phyloP scores from a whole-genome alignment of 2,329 filamentous ascomycete species.

The Camillea tinctor region DNA sequence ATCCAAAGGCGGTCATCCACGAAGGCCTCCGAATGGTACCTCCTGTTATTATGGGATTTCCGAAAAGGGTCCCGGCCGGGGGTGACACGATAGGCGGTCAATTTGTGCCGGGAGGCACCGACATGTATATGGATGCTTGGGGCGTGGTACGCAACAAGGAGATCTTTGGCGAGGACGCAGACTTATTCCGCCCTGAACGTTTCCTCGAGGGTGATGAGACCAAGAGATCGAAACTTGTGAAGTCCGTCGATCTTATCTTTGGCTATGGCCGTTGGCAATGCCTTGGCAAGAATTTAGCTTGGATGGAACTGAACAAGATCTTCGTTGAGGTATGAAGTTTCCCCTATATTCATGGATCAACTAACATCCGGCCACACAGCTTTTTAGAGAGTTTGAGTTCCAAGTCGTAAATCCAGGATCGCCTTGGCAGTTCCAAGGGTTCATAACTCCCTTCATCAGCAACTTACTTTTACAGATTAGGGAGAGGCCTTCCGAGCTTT shows the following conservation, averaged over 20 bases:
- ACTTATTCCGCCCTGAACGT: slow-evolving; percentile 25
- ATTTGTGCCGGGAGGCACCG: slow-evolving; percentile 25
- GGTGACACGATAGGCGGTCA: slow-evolving; percentile 23
- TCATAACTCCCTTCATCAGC: slow-evolving; percentile 23
- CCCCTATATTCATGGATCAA: not conserved
- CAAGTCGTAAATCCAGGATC: slow-evolving; percentile 22
- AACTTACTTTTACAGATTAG: slow-evolving; percentile 22
- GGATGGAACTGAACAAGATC: slow-evolving; percentile 26
- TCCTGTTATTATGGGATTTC: slow-evolving; percentile 20
- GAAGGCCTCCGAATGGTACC: slow-evolving; percentile 27
- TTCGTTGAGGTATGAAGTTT: slow-evolving; percentile 13
- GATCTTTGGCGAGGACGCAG: slow-evolving; percentile 25
- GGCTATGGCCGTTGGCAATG: slow-evolving; percentile 26
- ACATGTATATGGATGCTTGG: slow-evolving; percentile 22
- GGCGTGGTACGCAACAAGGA: slow-evolving; percentile 23
- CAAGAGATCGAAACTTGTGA: slow-evolving; percentile 11
- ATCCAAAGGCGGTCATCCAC: slow-evolving; percentile 23
- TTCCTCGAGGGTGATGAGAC: slow-evolving; percentile 21
- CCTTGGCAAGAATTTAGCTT: slow-evolving; percentile 24
- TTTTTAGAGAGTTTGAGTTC: slow-evolving; percentile 24
- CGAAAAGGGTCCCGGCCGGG: slow-evolving; percentile 24
- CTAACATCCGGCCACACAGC: slow-evolving; percentile 13
- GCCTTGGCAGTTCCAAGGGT: slow-evolving; percentile 21
- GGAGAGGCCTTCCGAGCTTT: slow-evolving; percentile 3
- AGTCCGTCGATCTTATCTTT: slow-evolving; percentile 24